Evolutionary conservation across 2,329 filamentous ascomycete species (phyloP).

Genomic region (Aureobasidium sp.): DNA sequence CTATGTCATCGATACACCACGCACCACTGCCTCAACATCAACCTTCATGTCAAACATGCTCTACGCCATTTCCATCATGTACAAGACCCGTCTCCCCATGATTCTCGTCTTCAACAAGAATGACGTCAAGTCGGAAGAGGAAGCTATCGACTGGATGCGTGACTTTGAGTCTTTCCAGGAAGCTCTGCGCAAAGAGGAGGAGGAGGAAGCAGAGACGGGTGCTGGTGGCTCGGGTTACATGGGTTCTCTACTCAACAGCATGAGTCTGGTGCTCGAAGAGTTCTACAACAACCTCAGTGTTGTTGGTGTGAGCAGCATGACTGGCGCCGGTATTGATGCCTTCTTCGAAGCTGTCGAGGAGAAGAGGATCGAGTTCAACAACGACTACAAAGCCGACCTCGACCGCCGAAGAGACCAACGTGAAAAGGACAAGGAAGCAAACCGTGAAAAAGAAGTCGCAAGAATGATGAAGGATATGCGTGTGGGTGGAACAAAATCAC

Average conservation of each 20-base stretch:
- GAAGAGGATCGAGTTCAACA: slow-evolving; percentile 89
- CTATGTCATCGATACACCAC: slow-evolving; percentile 97
- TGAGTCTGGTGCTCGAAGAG: slow-evolving; percentile 97
- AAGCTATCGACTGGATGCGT: slow-evolving; percentile 99
- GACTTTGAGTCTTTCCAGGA: slow-evolving; percentile 97
- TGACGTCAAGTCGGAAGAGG: slow-evolving; percentile 91
- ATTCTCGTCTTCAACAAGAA: slow-evolving; percentile 99
- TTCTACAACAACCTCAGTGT: slow-evolving; percentile 96
- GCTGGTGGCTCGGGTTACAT: slow-evolving; percentile 92
- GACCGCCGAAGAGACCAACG: slow-evolving; percentile 80
- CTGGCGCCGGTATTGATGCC: slow-evolving; percentile 89
- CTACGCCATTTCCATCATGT: slow-evolving; percentile 97
- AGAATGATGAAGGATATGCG: slow-evolving; percentile 97
- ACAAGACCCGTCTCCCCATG: slow-evolving; percentile 99
- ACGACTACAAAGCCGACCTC: slow-evolving; percentile 93
- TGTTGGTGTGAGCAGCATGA: slow-evolving; percentile 93
- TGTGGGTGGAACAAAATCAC: slow-evolving; percentile 49
- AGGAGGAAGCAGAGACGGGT: slow-evolving; percentile 73
- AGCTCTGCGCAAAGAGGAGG: slow-evolving; percentile 80
- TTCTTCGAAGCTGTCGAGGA: slow-evolving; percentile 92
- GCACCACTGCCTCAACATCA: slow-evolving; percentile 87
- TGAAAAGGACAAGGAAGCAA: slow-evolving; percentile 76
- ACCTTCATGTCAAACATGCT: slow-evolving; percentile 99
- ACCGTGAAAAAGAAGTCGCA: slow-evolving; percentile 83
- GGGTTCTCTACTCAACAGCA: slow-evolving; percentile 95